Percentiles rank a stretch among this genome's conserved stretches.
Conservation (phyloP, 768 basidiomycete species). For the Lepiota venenata region DNA sequence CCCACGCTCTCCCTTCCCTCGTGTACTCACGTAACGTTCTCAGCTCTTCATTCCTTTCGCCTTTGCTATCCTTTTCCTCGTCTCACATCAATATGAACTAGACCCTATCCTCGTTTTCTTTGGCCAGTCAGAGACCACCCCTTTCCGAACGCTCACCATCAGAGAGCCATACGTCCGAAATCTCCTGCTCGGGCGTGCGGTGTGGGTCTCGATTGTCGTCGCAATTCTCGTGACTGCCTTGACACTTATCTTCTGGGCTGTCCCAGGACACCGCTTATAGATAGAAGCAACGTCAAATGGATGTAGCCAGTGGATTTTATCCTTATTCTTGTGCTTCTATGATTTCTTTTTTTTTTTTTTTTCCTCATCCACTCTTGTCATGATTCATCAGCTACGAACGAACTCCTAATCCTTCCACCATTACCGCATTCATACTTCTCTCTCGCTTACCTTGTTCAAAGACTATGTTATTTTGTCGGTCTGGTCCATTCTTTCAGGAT, state of each 20-base stretch:
- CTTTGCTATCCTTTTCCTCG: conserved; percentile 83
- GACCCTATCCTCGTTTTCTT: conserved; percentile 95
- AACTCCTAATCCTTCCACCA: conserved; percentile 13
- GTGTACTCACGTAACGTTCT: conserved; percentile 14
- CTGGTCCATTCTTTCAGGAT: conserved; percentile 15
- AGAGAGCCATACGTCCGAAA: conserved; percentile 94
- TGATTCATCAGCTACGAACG: conserved; percentile 10
- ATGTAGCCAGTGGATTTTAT: conserved; percentile 13
- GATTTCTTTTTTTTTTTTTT: background rate
- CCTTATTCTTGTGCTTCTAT: background rate
- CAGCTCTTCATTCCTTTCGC: conserved; percentile 95
- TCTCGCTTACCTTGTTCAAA: background rate
- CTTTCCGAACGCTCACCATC: conserved; percentile 90
- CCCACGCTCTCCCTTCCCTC: conserved; percentile 1
- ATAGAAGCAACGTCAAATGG: conserved; percentile 10
- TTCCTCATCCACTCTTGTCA: conserved; percentile 14
- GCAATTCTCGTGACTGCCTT: conserved; percentile 72
- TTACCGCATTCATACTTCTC: conserved; percentile 15
- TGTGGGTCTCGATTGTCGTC: conserved; percentile 87
- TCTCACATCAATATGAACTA: conserved; percentile 96
- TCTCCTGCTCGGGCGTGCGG: conserved; percentile 82
- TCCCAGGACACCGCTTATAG: conserved; percentile 88
- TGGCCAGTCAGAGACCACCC: conserved; percentile 93
- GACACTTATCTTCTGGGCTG: conserved; percentile 93
- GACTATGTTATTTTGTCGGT: conserved; percentile 11